Evolutionary conservation across 306 rosid species (phyloP).

Genomic region (Trifolium pratense): DNA sequence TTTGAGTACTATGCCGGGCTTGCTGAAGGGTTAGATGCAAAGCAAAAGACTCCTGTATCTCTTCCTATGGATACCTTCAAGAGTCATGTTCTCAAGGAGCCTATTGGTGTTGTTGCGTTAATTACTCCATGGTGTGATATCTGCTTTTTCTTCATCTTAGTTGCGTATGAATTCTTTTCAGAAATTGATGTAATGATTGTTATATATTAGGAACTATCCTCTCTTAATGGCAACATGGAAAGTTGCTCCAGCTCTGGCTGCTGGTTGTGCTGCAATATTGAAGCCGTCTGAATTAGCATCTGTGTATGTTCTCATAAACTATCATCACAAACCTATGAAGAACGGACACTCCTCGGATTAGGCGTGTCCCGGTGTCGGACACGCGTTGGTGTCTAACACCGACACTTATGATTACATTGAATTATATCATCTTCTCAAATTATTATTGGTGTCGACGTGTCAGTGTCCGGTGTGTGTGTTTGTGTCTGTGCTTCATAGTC

Average conservation of each 20-base stretch:
- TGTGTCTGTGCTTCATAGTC: too few species aligned
- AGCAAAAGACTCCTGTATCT: slow-evolving; percentile 79
- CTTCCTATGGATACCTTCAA: slow-evolving; percentile 88
- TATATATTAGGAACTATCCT: slow-evolving; percentile 79
- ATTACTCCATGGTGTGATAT: slow-evolving; percentile 97
- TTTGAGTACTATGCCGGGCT: slow-evolving; percentile 96
- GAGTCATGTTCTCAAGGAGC: slow-evolving; percentile 77
- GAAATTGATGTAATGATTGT: slow-evolving; percentile 20
- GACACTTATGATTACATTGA: too few species aligned
- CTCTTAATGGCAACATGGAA: slow-evolving; percentile 92
- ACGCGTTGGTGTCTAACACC: too few species aligned
- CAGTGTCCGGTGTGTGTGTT: too few species aligned
- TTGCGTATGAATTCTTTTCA: neutral
- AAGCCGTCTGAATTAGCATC: slow-evolving; percentile 97
- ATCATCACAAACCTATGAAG: too few species aligned
- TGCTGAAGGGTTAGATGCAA: slow-evolving; percentile 86
- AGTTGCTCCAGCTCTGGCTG: slow-evolving; percentile 96
- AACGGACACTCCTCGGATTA: too few species aligned
- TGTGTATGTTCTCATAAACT: slow-evolving; percentile 61
- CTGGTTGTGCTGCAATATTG: slow-evolving; percentile 95
- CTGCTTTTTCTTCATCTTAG: slow-evolving; percentile 11
- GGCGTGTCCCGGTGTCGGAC: too few species aligned
- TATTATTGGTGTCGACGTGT: too few species aligned
- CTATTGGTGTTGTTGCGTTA: slow-evolving; percentile 86
- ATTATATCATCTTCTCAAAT: too few species aligned